Evolutionary conservation across 2,329 filamentous ascomycete species (phyloP).

Genomic region (Alternaria novae-zelandiae): DNA sequence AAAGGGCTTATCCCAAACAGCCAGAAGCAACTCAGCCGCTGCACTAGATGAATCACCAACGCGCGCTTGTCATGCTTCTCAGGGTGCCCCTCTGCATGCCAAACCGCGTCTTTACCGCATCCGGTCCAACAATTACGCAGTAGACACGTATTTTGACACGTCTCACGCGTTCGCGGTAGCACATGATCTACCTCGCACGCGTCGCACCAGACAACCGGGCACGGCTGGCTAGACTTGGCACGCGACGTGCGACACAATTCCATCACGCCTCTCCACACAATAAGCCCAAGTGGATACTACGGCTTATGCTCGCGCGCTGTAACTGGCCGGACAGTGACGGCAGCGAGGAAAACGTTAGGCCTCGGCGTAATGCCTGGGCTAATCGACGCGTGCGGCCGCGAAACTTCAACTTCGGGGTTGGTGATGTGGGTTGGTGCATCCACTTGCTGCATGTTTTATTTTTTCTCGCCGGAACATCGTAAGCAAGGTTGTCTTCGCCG

Average conservation of each 20-base stretch:
- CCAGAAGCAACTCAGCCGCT: constrained; percentile 4
- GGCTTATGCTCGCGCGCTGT: not conserved
- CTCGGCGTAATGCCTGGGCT: constrained; percentile 21
- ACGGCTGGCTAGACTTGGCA: not conserved
- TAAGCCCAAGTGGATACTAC: constrained; percentile 4
- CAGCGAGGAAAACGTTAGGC: constrained; percentile 10
- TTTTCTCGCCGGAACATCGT: constrained; percentile 1
- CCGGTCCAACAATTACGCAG: constrained; percentile 5
- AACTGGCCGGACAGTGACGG: constrained; percentile 3
- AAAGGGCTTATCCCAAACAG: not conserved
- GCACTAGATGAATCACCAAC: constrained; percentile 4
- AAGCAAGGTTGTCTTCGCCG: not conserved
- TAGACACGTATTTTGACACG: constrained; percentile 15
- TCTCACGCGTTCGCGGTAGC: constrained; percentile 30
- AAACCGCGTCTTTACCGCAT: constrained; percentile 6
- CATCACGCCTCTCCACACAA: constrained; percentile 1
- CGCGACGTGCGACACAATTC: constrained; percentile 16
- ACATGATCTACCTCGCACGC: constrained; percentile 24
- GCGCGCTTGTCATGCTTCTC: not conserved
- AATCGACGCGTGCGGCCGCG: constrained; percentile 10
- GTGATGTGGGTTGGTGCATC: constrained; percentile 20
- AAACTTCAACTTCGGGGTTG: constrained; percentile 19
- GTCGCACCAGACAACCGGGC: constrained; percentile 14
- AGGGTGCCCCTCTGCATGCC: not conserved
- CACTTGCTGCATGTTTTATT: constrained; percentile 18